Evolutionary conservation across 1,139 yeast genomes (phyloP), one percentile per base, ranked within the genome.

Genomic region (Yamadazyma atmosphaerica): DNA sequence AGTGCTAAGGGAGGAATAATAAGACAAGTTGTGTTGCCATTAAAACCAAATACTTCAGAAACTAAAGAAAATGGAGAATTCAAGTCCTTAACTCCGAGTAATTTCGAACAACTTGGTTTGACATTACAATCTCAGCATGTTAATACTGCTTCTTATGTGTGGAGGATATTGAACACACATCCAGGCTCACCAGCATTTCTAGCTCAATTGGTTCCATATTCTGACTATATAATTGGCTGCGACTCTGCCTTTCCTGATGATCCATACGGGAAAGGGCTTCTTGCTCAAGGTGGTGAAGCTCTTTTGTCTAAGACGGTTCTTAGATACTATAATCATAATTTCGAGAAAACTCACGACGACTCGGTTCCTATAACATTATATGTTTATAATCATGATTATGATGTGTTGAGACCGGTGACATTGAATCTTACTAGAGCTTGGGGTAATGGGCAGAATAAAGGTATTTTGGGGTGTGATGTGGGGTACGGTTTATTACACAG

Each of bases 401-500:
- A 90, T 56, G 74, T 86, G 5, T 81, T 88, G 35, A 75, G 98
- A 48, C 96, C 96, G 0, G 95, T 90, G 3, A 79, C 88, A 0
- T 88, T 90, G 16, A 70, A 79, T 39, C 63, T 72, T 38, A 60
- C 72, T 3, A 61, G 68, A 35, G 46, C 60, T 12, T 72, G 77
- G 77, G 66, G 71, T 1, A 52, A 54, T 15, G 75, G 72, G 4
- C 88, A 90, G 2, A 72, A 73, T 43, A 74, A 71, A 44, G 96
- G 96, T 0, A 69, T 89, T 26, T 67, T 92, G 32, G 98, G 98
- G 1, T 90, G 97, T 62, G 96, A 90, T 49, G 95, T 92, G 9
- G 98, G 97, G 0, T 90, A 89, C 55, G 98, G 98, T 0, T 70
- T 86, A 40, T 67, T 92, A 38, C 98, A 92, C 56, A 71, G 95